Evolutionary conservation across 2,329 filamentous ascomycete genomes (phyloP), one percentile per base, ranked within the genome.

Genomic region (Colletotrichum sp.): DNA sequence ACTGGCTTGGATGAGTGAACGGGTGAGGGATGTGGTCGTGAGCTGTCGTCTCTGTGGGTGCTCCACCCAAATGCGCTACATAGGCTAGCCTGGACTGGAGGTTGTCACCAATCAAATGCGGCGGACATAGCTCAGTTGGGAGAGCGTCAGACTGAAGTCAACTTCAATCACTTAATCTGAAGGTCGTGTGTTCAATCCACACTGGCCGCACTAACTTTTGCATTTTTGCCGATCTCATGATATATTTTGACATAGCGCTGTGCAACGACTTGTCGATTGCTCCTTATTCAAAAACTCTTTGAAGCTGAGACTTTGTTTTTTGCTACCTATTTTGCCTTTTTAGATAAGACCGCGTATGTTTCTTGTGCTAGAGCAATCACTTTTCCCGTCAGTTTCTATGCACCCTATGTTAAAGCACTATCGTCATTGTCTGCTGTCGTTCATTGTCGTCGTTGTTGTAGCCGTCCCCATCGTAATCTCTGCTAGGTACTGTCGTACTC

Each of bases 131-230:
- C 72, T 74, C 72, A 74, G 72, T 72, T 74, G 72, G 72, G 72
- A 74, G 72, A 74, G 72, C 72, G 72, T 74, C 72, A 74, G 72
- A 74, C 72, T 74, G 72, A 74, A 74, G 72, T 72, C 5, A 71
- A 74, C 72, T 74, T 74, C 72, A 74, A 55, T 72, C 72, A 74
- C 67, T 63, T 74, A 74, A 74, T 74, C 72, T 74, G 72, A 74
- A 74, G 72, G 72, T 74, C 72, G 67, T 74, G 72, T 74, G 72
- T 74, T 74, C 72, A 74, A 74, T 74, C 72, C 72, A 74, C 72
- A 74, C 72, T 74, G 72, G 67, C 72, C 67, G 72, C 72, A 74
- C 21, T 1, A 1, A 2, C 5, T 76, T 74, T 74, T 69, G 18
- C 18, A 3, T 16, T 64, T 68, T 64, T 24, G 30, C 5, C 4